Conservation (phyloP, 257 asterid genomes). For the Parsonsia alboflavescens region DNA sequence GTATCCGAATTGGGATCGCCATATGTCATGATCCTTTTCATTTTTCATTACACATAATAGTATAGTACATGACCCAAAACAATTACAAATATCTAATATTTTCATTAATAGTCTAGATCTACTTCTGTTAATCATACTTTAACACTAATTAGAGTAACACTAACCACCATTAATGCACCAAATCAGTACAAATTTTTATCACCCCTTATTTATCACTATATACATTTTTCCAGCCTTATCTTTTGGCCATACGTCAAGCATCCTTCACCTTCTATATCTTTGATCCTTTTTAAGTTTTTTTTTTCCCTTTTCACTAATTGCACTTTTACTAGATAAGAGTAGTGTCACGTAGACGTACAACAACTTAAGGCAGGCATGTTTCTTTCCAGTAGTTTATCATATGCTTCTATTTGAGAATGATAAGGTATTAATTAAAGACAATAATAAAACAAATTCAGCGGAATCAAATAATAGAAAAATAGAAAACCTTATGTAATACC, state of each 20-base stretch:
- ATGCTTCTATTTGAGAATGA: neutral
- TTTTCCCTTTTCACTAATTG: slow-evolving; percentile 87
- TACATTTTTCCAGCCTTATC: slow-evolving; percentile 72
- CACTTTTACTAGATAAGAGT: neutral
- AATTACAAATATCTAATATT: neutral
- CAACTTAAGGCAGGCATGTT: neutral
- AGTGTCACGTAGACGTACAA: neutral
- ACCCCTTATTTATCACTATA: no score
- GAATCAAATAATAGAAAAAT: neutral
- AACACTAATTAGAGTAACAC: neutral
- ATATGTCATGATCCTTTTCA: no score
- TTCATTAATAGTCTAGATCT: neutral
- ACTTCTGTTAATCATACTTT: neutral
- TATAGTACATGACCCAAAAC: neutral
- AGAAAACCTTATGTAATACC: neutral
- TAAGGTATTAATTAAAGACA: neutral
- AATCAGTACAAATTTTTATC: neutral
- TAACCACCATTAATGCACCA: neutral
- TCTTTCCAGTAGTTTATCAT: neutral
- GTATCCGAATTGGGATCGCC: no score
- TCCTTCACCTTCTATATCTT: slow-evolving; percentile 94
- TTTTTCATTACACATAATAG: neutral
- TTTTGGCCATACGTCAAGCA: slow-evolving; percentile 74
- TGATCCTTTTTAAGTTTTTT: slow-evolving; percentile 75
- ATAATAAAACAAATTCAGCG: neutral